Base-by-base conservation (phyloP, 257 asterid genomes). In the Schizonepeta tenuifolia region DNA sequence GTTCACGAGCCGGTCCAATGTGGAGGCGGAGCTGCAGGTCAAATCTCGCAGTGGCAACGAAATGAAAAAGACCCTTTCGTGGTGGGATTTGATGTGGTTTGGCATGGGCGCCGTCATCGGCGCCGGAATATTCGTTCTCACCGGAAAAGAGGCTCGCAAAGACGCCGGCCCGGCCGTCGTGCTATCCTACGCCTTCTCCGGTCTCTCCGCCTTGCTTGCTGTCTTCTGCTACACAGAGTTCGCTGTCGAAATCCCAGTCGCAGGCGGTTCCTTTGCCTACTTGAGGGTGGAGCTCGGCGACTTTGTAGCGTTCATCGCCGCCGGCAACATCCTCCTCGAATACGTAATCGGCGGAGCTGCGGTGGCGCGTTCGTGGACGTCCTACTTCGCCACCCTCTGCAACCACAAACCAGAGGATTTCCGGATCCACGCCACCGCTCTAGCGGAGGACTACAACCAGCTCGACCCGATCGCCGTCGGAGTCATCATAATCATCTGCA, bases 11-110 rank as follows among this genome's bases (percentile, higher is more conserved):
- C 85, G 93, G 74, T 92, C 98, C 0, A 76, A 66, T 41, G 87
- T 77, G 38, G 65, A 74, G 70, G 81, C 75, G 13, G 98, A 92
- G 86, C 33, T 89, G 31, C 87, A 75, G 70, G 87, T 82, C 31
- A 89, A 85, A 81, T 41, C 77, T 15, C 84, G 85, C 7, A 89
- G 96, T 38, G 74, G 80, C 31, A 53, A 79, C 58, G 80, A 84
- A 75, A 89, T 92, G 96, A 92, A 88, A 86, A 84, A 67, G 84
- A 92, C 88, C 1, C 86, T 92, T 15, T 33, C 85, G 0, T 92
- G 98, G 98, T 92, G 96, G 96, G 98, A 92, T 67, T 70, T 92
- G 9, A 86, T 92, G 57, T 89, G 97, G 96, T 92, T 92, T 38
- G 97, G 97, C 0, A 85, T 92, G 95, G 97, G 97, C 1, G 95